phyloP scores from a whole-genome alignment of 768 basidiomycete species.

The Tylopilus sp. region DNA sequence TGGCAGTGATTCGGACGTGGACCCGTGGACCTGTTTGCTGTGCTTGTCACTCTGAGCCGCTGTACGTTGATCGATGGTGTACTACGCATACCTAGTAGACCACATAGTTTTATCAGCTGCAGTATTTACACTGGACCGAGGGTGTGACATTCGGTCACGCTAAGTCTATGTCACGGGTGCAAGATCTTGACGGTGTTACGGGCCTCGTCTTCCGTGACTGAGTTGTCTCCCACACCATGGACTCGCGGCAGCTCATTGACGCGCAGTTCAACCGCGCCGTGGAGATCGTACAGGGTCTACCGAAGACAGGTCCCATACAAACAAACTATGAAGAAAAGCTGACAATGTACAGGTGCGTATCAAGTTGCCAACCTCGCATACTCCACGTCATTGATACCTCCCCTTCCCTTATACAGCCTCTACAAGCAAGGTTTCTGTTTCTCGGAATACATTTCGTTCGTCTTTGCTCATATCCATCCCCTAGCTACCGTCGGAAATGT shows the following conservation, averaged over 20 bases:
- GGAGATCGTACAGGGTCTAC: conserved; percentile 87
- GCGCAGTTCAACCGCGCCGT: conserved; percentile 92
- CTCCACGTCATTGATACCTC: conserved; percentile 7
- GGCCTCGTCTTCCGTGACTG: not conserved
- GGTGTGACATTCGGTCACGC: conserved; percentile 7
- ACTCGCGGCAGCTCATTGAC: conserved; percentile 65
- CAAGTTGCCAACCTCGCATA: not conserved
- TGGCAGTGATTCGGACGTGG: too few species aligned
- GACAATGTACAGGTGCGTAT: conserved; percentile 79
- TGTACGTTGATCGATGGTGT: not conserved
- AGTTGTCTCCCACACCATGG: conserved; percentile 38
- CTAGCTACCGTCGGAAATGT: conserved; percentile 91
- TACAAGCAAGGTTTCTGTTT: conserved; percentile 83
- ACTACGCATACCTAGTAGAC: not conserved
- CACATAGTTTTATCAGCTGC: not conserved
- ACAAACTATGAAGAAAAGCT: conserved; percentile 95
- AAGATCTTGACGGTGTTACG: not conserved
- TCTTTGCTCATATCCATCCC: conserved; percentile 4
- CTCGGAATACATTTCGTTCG: not conserved
- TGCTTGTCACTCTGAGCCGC: not conserved
- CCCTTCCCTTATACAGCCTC: conserved; percentile 46
- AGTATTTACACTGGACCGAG: too few species aligned
- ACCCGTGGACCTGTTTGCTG: not conserved
- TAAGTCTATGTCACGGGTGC: conserved; percentile 14
- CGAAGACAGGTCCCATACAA: conserved; percentile 93